These are phyloP conservation scores for Aspergillus fructus DNA, from an alignment of 2,329 filamentous ascomycete species.

Conservation along the genomic window DNA sequence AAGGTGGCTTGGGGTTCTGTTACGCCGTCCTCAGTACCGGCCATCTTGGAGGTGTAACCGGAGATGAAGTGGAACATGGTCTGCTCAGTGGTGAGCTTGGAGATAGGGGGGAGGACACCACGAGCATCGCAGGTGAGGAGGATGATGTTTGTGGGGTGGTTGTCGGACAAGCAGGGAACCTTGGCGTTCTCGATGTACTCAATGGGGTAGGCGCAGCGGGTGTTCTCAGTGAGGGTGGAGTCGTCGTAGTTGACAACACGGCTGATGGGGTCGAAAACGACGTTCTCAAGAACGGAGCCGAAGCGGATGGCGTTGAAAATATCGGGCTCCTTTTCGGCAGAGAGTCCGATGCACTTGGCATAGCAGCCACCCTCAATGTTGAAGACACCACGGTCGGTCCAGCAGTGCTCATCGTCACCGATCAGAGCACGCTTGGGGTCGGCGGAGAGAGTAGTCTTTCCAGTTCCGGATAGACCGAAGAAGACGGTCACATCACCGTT, in stretches of 20 bases:
- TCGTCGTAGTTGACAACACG: conserved; percentile 96
- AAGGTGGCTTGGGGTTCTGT: conserved; percentile 98
- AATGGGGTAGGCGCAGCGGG: conserved; percentile 96
- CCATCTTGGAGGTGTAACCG: conserved; percentile 99
- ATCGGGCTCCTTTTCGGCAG: conserved; percentile 98
- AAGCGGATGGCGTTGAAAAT: conserved; percentile 95
- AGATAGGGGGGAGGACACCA: conserved; percentile 95
- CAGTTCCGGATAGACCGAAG: conserved; percentile 97
- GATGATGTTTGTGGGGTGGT: conserved; percentile 95
- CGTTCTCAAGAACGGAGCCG: conserved; percentile 96
- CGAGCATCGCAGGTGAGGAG: conserved; percentile 97
- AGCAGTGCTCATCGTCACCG: conserved; percentile 99
- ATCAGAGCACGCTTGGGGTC: conserved; percentile 96
- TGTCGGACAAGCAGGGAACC: conserved; percentile 86
- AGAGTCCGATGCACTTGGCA: conserved; percentile 96
- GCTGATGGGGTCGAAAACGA: conserved; percentile 90
- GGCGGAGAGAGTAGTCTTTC: conserved; percentile 97
- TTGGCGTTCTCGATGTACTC: conserved; percentile 99
- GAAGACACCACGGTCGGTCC: conserved; percentile 94
- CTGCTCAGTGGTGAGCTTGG: conserved; percentile 89
- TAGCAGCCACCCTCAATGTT: conserved; percentile 99
- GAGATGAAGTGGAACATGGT: conserved; percentile 99
- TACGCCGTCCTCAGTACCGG: conserved; percentile 94
- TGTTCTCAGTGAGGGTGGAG: conserved; percentile 94
- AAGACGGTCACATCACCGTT: conserved; percentile 96